Evolutionary conservation across 495 filamentous ascomycete genomes (phyloP).

Genomic region (Tuber umbilicatum): DNA sequence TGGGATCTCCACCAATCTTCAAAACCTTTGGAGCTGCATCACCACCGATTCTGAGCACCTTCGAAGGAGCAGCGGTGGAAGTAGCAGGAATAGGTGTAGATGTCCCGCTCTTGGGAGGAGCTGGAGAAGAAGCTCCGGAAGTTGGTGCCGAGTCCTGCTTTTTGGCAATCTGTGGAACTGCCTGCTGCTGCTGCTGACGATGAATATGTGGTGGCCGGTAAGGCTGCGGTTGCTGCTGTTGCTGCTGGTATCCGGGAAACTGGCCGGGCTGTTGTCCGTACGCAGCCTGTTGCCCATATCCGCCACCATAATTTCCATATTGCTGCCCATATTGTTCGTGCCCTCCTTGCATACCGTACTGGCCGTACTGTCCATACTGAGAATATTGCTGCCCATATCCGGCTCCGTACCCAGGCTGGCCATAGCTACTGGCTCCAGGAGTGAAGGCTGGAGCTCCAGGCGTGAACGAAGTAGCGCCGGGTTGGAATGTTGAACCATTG

Average conservation of each 20-base stretch:
- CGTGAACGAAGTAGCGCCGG: conserved; percentile 72
- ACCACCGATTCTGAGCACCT: conserved; percentile 52
- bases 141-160: conserved; percentile 49
- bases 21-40: conserved; percentile 59
- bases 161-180: conserved; percentile 61
- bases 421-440: conserved; percentile 61
- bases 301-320: conserved; percentile 47
- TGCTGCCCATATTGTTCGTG: conserved; percentile 45
- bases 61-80: conserved; percentile 42
- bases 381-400: conserved; percentile 55
- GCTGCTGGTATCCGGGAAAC: conserved; percentile 42
- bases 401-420: conserved; percentile 50
- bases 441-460: conserved; percentile 71
- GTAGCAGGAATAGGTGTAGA: conserved; percentile 43
- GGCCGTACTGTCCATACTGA: conserved; percentile 46
- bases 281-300: conserved; percentile 28
- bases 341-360: conserved; percentile 41
- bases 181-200: conserved; percentile 49
- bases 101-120: conserved; percentile 38
- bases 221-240: conserved; percentile 48
- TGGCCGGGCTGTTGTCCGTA: conserved; percentile 42
- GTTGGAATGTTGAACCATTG: conserved; percentile 53
- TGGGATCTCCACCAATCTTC: conserved; percentile 54
- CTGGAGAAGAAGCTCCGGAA: conserved; percentile 42
- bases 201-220: conserved; percentile 45